Conservation (phyloP, 768 basidiomycete genomes). For the Naematelia encephala region DNA sequence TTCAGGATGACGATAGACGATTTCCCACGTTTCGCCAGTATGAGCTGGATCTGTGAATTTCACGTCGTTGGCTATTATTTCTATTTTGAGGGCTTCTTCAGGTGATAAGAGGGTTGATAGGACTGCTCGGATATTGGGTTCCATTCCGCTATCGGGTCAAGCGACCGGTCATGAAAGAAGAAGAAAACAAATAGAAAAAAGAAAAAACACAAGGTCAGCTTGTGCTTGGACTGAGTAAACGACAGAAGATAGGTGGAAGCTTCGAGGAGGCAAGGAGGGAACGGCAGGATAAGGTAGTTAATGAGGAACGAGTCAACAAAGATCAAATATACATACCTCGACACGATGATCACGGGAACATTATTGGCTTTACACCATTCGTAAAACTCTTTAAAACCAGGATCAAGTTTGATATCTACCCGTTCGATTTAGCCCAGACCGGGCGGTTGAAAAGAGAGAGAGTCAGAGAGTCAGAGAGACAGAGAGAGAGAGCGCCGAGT, state of each 20-base stretch:
- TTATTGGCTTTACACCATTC: conserved; percentile 73
- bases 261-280: too few species aligned
- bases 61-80: conserved; percentile 92
- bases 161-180: neutral
- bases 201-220: too few species aligned
- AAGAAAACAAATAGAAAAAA: too few species aligned
- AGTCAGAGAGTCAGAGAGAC: neutral
- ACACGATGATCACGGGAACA: conserved; percentile 89
- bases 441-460: conserved; percentile 1
- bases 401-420: conserved; percentile 77
- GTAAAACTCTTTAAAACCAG: conserved; percentile 84
- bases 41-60: conserved; percentile 61
- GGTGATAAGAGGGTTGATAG: conserved; percentile 75
- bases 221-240: too few species aligned
- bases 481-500: neutral
- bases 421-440: too few species aligned
- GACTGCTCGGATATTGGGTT: conserved; percentile 85
- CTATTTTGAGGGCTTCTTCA: conserved; percentile 70
- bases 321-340: conserved; percentile 59
- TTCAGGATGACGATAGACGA: conserved; percentile 82
- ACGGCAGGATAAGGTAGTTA: conserved; percentile 5
- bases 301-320: conserved; percentile 1
- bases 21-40: conserved; percentile 61
- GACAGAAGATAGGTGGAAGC: too few species aligned
- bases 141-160: conserved; percentile 69